Conservation (phyloP, 1,284 basidiomycete species). For the Blastosporella zonata region DNA sequence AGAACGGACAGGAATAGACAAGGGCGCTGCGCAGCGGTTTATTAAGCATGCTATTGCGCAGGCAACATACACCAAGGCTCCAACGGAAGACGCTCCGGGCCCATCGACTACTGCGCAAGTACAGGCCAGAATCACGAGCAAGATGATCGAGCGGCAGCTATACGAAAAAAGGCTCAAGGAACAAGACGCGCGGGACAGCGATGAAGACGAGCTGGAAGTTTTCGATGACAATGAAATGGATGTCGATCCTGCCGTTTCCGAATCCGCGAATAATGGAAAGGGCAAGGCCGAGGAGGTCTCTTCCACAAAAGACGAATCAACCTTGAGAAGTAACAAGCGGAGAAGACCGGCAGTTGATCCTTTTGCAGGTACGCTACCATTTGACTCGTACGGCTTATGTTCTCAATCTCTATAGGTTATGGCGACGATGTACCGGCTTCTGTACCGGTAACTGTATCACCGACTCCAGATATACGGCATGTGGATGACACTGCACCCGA, state of each 20-base stretch:
- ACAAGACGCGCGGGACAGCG: constrained; percentile 43
- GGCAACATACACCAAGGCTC: constrained; percentile 37
- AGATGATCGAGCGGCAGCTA: constrained; percentile 64
- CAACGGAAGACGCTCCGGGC: constrained; percentile 26
- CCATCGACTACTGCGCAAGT: constrained; percentile 30
- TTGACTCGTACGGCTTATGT: neutral
- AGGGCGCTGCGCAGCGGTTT: constrained; percentile 73
- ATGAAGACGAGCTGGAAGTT: constrained; percentile 39
- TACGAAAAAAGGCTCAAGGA: constrained; percentile 57
- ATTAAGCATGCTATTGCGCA: constrained; percentile 81
- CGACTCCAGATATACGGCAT: neutral
- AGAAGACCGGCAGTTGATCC: constrained; percentile 56
- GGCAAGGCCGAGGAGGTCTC: constrained; percentile 24
- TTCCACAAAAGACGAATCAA: constrained; percentile 12
- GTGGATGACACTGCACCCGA: constrained; percentile 7
- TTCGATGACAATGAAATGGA: constrained; percentile 30
- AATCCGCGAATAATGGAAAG: constrained; percentile 42
- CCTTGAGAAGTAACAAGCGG: constrained; percentile 37
- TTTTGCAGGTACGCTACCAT: constrained; percentile 52
- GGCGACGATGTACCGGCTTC: constrained; percentile 16
- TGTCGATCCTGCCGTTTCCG: constrained; percentile 20
- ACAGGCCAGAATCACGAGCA: constrained; percentile 59
- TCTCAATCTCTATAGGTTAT: constrained; percentile 18
- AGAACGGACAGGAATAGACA: constrained; percentile 62
- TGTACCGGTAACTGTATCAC: neutral